These are phyloP conservation scores for Jaenimonas drosophilae DNA, from an alignment of 208 protist genomes.

Conservation along the genomic window DNA sequence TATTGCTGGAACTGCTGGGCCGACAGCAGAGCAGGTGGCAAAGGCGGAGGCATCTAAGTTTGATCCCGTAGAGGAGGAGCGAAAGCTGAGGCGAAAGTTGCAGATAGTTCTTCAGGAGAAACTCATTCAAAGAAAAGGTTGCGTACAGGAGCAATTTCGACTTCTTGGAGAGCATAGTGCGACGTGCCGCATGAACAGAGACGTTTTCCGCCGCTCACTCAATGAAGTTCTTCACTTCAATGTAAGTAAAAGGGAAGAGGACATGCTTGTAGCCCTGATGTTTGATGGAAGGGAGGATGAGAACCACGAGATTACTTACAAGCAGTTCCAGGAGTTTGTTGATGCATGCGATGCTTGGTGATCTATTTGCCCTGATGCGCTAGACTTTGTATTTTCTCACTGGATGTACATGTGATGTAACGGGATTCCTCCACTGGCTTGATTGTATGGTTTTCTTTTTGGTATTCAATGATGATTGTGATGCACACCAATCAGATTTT, in stretches of 20 bases:
- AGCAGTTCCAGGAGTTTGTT: slow-evolving; percentile 82
- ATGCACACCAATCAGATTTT: too few relatives aligned
- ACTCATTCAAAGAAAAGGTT: slow-evolving; percentile 69
- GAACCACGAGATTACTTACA: slow-evolving; percentile 78
- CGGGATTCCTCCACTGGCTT: too few relatives aligned
- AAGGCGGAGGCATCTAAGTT: slow-evolving; percentile 65
- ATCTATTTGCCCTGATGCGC: too few relatives aligned
- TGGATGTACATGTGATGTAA: too few relatives aligned
- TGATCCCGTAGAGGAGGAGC: slow-evolving; percentile 68
- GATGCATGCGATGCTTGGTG: slow-evolving; percentile 16
- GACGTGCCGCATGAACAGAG: slow-evolving; percentile 57
- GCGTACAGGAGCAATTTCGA: slow-evolving; percentile 73
- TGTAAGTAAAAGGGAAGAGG: slow-evolving; percentile 54
- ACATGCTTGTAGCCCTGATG: slow-evolving; percentile 71
- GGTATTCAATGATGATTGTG: too few relatives aligned
- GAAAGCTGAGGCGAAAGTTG: slow-evolving; percentile 59
- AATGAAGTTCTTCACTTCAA: slow-evolving; percentile 82
- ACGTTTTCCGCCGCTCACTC: slow-evolving; percentile 59
- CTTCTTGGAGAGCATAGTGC: slow-evolving; percentile 57
- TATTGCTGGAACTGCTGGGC: slow-evolving; percentile 51
- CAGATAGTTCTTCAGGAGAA: slow-evolving; percentile 61
- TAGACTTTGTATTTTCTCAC: too few relatives aligned
- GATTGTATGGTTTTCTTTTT: too few relatives aligned
- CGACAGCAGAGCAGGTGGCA: slow-evolving; percentile 41
- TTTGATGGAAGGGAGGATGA: slow-evolving; percentile 74